Percentiles rank a stretch among this genome's conserved stretches.
phyloP scores from a whole-genome alignment of 768 basidiomycete species.

The Cyathus striatus region DNA sequence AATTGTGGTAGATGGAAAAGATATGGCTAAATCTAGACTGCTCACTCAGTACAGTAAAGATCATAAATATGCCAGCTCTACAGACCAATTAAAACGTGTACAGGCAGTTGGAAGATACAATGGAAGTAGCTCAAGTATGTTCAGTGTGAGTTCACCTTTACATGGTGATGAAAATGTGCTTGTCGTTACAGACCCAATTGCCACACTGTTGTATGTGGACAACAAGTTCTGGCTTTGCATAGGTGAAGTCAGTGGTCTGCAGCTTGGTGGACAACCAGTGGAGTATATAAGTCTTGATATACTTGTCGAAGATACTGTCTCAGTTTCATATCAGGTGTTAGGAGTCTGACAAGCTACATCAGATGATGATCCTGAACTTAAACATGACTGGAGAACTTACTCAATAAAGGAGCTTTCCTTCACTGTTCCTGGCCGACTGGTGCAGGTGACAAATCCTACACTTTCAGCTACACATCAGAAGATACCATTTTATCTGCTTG shows the following conservation, averaged over 20 bases:
- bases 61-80: slow-evolving; percentile 10
- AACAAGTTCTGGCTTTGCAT: slow-evolving; percentile 19
- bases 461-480: slow-evolving; percentile 5
- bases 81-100: slow-evolving; percentile 11
- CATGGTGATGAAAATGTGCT: slow-evolving; percentile 5
- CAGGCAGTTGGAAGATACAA: slow-evolving; percentile 9
- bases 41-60: slow-evolving; percentile 7
- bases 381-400: slow-evolving; percentile 21
- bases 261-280: slow-evolving; percentile 10
- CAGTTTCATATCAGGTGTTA: slow-evolving; percentile 16
- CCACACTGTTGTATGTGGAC: slow-evolving; percentile 14
- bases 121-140: not conserved
- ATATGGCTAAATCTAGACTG: slow-evolving; percentile 7
- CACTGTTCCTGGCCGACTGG: slow-evolving; percentile 14
- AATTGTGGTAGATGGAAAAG: slow-evolving; percentile 4
- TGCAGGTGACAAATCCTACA: slow-evolving; percentile 18
- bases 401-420: slow-evolving; percentile 9
- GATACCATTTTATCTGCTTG: slow-evolving; percentile 15
- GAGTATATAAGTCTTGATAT: slow-evolving; percentile 10
- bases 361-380: slow-evolving; percentile 10
- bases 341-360: slow-evolving; percentile 12
- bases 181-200: slow-evolving; percentile 17
- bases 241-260: slow-evolving; percentile 18
- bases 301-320: slow-evolving; percentile 12
- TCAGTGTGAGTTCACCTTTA: not conserved